Percentiles rank a stretch among this genome's conserved stretches.
phyloP scores from a whole-genome alignment of 306 rosid genomes.

The Prunus mira region DNA sequence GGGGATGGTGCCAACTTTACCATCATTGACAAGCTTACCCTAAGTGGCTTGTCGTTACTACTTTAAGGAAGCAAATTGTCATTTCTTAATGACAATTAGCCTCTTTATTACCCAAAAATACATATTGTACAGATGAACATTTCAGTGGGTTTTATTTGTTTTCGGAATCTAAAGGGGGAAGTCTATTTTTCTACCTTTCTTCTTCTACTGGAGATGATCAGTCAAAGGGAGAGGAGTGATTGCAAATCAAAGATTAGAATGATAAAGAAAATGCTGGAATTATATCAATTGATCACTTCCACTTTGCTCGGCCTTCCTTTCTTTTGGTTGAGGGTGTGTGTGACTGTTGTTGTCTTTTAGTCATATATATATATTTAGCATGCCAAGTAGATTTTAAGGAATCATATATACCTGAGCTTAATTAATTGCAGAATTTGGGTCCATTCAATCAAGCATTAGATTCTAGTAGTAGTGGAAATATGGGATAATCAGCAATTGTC shows the following conservation, averaged over 20 bases:
- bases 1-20: slow-evolving; percentile 26
- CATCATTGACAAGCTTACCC: slow-evolving; percentile 14
- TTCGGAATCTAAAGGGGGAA: background rate
- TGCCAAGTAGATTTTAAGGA: background rate
- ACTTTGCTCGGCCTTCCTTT: slow-evolving; percentile 14
- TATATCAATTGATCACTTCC: slow-evolving; percentile 4
- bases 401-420: background rate
- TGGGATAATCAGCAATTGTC: slow-evolving; percentile 8
- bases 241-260: slow-evolving; percentile 23
- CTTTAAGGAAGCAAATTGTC: slow-evolving; percentile 10
- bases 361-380: too few species aligned
- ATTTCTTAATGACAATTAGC: slow-evolving; percentile 1
- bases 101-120: slow-evolving; percentile 10
- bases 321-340: background rate
- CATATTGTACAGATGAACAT: background rate
- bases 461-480: slow-evolving; percentile 15
- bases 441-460: slow-evolving; percentile 3
- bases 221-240: slow-evolving; percentile 26
- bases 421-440: background rate
- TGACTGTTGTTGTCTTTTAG: background rate
- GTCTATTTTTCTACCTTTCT: slow-evolving; percentile 1
- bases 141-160: too few species aligned
- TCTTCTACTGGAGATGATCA: slow-evolving; percentile 36
- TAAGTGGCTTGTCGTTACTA: slow-evolving; percentile 22
- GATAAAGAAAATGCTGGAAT: slow-evolving; percentile 8